Evolutionary conservation across 805 yeast species (phyloP).

Genomic region (Metschnikowia henanensis): DNA sequence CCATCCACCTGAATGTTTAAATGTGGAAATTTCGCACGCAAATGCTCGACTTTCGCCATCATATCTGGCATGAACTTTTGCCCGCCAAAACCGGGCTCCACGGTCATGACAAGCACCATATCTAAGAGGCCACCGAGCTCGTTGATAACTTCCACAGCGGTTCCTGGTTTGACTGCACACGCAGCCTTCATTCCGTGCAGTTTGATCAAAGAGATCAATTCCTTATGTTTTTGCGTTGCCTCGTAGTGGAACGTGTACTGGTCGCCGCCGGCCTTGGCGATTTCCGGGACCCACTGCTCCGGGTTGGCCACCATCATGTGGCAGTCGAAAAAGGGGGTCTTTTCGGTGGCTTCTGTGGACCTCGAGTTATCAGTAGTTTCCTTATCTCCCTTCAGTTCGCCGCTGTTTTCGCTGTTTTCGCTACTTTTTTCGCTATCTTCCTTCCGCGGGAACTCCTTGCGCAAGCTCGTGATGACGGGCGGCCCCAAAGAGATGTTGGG

Average conservation of each 20-base stretch:
- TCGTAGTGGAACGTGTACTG: constrained; percentile 96
- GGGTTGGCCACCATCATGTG: constrained; percentile 98
- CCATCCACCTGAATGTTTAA: constrained; percentile 96
- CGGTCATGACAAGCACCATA: constrained; percentile 98
- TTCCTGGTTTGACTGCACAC: constrained; percentile 91
- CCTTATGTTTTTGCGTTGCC: constrained; percentile 77
- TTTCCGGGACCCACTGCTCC: constrained; percentile 89
- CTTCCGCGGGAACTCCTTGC: constrained; percentile 72
- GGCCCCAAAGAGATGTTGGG: constrained; percentile 96
- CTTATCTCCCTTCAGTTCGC: no score
- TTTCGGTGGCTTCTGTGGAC: no score
- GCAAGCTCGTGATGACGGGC: constrained; percentile 76
- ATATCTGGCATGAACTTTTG: constrained; percentile 92
- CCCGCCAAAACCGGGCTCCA: constrained; percentile 99
- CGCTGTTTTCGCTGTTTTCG: no score
- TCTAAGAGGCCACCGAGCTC: constrained; percentile 78
- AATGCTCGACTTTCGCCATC: constrained; percentile 91
- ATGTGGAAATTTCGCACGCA: constrained; percentile 73
- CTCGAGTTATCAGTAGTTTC: no score
- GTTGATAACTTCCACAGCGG: constrained; percentile 78
- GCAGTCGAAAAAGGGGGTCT: constrained; percentile 74
- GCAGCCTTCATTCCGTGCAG: constrained; percentile 88
- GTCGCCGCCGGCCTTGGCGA: constrained; percentile 93
- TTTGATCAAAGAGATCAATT: constrained; percentile 74
- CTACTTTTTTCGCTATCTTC: no score